Base-by-base conservation (phyloP, 371 early-diverging fungal species). In the Quaeritorhiza haematococci region DNA sequence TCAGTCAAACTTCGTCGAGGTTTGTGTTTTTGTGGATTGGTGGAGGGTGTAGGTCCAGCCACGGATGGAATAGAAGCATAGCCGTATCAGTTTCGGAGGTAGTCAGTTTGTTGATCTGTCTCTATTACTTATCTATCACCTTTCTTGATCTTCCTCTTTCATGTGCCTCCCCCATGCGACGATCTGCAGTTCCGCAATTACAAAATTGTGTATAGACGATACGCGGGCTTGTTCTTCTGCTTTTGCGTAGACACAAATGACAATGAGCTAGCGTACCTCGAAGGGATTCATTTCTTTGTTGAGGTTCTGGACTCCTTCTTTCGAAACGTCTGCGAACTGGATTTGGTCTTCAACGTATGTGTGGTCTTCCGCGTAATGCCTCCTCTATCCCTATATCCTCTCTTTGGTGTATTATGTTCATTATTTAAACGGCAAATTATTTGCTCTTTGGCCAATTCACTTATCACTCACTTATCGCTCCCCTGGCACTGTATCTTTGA, bases 221-320 rank as follows among this genome's bases (percentile, higher is more conserved):
- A 98, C 71, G 97, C 97, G 1, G 74, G 74, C 13, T 79, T 98
- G 21, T 98, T 94, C 78, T 98, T 98, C 67, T 94, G 96, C 70
- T 88, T 96, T 61, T 94, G 97, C 66, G 93, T 98, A 1, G 96
- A 95, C 72, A 84, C 92, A 19, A 94, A 92, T 69, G 97, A 97
- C 74, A 98, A 98, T 61, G 94, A 95, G 67, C 75, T 98, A 24
- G 86, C 89, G 2, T 90, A 90, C 59, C 70, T 98, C 34, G 98
- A 98, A 70, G 92, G 91, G 0, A 96, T 98, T 38, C 98, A 98
- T 63, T 87, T 95, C 65, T 97, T 97, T 83, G 98, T 98, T 24
- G 98, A 98, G 72, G 92, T 95, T 0, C 72, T 98, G 46, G 97
- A 98, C 72, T 83, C 91, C 8, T 98, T 93, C 80, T 97, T 97